Base-by-base conservation (phyloP, 306 rosid genomes). In the Begonia loranthoides region DNA sequence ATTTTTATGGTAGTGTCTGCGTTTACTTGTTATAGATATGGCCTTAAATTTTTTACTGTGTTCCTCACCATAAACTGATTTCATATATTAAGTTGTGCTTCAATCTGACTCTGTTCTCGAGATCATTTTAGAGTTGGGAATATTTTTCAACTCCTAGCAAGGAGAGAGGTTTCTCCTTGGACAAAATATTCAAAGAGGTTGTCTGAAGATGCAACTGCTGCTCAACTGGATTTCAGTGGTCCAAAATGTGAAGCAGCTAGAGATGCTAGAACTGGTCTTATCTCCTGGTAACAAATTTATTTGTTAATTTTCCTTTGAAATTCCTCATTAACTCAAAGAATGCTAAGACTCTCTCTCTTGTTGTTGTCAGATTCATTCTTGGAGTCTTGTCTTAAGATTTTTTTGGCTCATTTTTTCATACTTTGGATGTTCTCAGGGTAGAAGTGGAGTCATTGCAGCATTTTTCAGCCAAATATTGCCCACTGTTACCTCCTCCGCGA, bases 391-490 rank as follows among this genome's bases (percentile, higher is more conserved):
- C 9, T 1, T 28, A 28, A 28, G 9, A 5, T 7, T 28, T 28
- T 28, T 28, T 28, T 28, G 36, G 36, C 36, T 5, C 36, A 28
- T 28, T 2, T 7, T 13, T 55, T 22, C 7, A 41, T 15, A 24
- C 21, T 54, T 9, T 49, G 57, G 48, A 17, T 65, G 21, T 13
- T 62, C 44, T 43, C 50, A 79, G 85, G 85, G 76, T 62, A 11
- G 85, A 79, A 73, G 64, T 73, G 34, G 81, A 74, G 67, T 86
- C 95, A 33, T 60, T 92, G 57, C 73, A 76, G 55, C 88, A 86
- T 83, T 71, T 92, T 41, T 83, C 94, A 51, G 94, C 99, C 17
- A 86, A 78, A 63, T 86, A 83, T 71, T 92, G 99, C 19, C 84
- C 94, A 17, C 74, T 92, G 52, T 64, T 79, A 57, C 99, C 99